Evolutionary conservation across 495 filamentous ascomycete genomes (phyloP).

Genomic region (Penicillium daleae): DNA sequence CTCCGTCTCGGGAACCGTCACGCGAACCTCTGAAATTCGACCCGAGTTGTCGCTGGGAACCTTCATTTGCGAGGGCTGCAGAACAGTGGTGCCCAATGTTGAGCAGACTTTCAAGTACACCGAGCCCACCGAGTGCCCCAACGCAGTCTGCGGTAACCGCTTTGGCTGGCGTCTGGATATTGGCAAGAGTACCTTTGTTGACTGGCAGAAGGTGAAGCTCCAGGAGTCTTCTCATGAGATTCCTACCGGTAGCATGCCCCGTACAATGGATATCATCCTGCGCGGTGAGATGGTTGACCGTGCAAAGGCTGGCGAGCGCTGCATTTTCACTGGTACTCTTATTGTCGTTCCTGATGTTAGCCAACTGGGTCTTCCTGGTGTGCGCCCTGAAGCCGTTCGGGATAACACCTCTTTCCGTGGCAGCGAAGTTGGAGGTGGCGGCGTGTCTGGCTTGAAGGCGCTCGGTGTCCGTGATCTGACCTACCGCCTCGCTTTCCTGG

Average conservation of each 20-base stretch:
- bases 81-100: constrained; percentile 78
- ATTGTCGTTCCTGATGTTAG: constrained; percentile 98
- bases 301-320: constrained; percentile 96
- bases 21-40: constrained; percentile 92
- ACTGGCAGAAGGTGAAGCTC: constrained; percentile 98
- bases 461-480: constrained; percentile 94
- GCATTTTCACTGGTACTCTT: constrained; percentile 92
- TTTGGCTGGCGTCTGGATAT: constrained; percentile 93
- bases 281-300: constrained; percentile 97
- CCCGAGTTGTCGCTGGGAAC: constrained; percentile 92
- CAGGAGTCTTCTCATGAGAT: constrained; percentile 99
- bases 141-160: constrained; percentile 87
- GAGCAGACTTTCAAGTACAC: constrained; percentile 98
- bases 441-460: constrained; percentile 86
- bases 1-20: constrained; percentile 95
- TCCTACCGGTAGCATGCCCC: constrained; percentile 96
- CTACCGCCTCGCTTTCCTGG: constrained; percentile 94
- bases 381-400: constrained; percentile 80
- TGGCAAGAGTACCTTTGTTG: constrained; percentile 93
- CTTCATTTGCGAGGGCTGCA: constrained; percentile 88
- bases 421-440: constrained; percentile 77
- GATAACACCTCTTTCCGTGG: constrained; percentile 77
- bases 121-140: constrained; percentile 94
- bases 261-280: constrained; percentile 97
- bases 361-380: constrained; percentile 88